A percentile compares a stretch with the other conserved stretches of the same genome.
Conservation (phyloP, 805 yeast species). For the Lachancea cidri region DNA sequence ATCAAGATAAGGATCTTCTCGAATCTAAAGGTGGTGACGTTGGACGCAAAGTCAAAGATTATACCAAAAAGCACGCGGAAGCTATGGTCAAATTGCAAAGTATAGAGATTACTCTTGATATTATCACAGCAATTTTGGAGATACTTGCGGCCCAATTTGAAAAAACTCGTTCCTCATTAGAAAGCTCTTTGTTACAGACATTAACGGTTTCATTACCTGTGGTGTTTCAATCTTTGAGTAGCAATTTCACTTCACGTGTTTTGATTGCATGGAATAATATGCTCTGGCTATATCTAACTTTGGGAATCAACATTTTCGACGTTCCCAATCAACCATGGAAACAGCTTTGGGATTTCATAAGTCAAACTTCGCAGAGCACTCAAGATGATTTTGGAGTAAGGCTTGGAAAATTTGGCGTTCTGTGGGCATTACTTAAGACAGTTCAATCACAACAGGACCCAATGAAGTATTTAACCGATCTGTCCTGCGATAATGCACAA, state of each 20-base stretch:
- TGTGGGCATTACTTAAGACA: constrained; percentile 41
- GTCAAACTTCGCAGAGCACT: constrained; percentile 7
- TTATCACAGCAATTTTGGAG: constrained; percentile 72
- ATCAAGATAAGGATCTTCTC: constrained; percentile 17
- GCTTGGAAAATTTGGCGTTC: constrained; percentile 37
- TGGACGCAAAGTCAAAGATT: constrained; percentile 30
- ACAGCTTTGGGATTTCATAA: constrained; percentile 17
- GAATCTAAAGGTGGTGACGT: constrained; percentile 16
- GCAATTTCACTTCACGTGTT: constrained; percentile 50
- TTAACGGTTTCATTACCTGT: constrained; percentile 26
- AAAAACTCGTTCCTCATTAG: constrained; percentile 5
- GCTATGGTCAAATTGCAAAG: constrained; percentile 55
- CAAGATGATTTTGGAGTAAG: constrained; percentile 28
- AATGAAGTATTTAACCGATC: constrained; percentile 8
- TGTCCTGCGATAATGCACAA: constrained; percentile 24
- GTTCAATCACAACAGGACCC: constrained; percentile 14
- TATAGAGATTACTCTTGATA: constrained; percentile 66
- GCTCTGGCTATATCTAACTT: constrained; percentile 41
- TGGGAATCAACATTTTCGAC: constrained; percentile 26
- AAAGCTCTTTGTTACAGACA: constrained; percentile 15
- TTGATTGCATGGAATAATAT: constrained; percentile 68
- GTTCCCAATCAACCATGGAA: constrained; percentile 12
- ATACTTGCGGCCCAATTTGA: constrained; percentile 34
- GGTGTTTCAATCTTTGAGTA: constrained; percentile 39
- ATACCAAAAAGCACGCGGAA: constrained; percentile 37